phyloP scores from a whole-genome alignment of 805 yeast species.

The Metschnikowia vanudenii region DNA sequence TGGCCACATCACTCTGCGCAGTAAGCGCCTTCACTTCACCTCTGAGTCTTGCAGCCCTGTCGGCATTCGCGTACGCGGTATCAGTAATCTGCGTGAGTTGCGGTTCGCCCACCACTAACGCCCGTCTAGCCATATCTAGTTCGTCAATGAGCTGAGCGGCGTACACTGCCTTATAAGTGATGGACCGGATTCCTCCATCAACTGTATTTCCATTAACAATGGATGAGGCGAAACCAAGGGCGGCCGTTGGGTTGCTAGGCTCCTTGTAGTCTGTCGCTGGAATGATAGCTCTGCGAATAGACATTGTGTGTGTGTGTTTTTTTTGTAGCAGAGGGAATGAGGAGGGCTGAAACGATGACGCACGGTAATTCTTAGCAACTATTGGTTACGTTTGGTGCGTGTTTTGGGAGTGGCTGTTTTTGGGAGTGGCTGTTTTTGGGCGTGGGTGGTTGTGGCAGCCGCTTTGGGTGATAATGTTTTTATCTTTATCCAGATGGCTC shows the following conservation, averaged over 20 bases:
- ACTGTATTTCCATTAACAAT: conserved; percentile 40
- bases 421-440: too few species aligned
- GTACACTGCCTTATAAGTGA: conserved; percentile 41
- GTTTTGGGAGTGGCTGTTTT: too few species aligned
- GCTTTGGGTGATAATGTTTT: too few species aligned
- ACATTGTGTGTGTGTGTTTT: conserved; percentile 1
- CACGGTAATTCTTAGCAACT: too few species aligned
- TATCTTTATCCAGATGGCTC: too few species aligned
- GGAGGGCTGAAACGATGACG: too few species aligned
- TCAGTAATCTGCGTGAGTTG: conserved; percentile 20
- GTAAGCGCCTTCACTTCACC: conserved; percentile 21
- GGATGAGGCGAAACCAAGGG: conserved; percentile 33
- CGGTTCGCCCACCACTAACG: conserved; percentile 22
- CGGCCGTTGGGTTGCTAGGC: conserved; percentile 17
- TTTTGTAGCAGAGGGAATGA: too few species aligned
- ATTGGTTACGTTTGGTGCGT: too few species aligned
- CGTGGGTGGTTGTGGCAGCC: too few species aligned
- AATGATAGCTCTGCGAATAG: conserved; percentile 3
- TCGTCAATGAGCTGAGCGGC: conserved; percentile 38
- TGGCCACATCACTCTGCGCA: neutral
- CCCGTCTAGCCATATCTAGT: conserved; percentile 31
- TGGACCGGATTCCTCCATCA: conserved; percentile 41
- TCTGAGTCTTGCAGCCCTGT: conserved; percentile 21
- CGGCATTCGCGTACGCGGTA: conserved; percentile 18
- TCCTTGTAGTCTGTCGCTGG: conserved; percentile 21